Conservation (phyloP, 2,329 filamentous ascomycete genomes). For the Botrytis deweyae region DNA sequence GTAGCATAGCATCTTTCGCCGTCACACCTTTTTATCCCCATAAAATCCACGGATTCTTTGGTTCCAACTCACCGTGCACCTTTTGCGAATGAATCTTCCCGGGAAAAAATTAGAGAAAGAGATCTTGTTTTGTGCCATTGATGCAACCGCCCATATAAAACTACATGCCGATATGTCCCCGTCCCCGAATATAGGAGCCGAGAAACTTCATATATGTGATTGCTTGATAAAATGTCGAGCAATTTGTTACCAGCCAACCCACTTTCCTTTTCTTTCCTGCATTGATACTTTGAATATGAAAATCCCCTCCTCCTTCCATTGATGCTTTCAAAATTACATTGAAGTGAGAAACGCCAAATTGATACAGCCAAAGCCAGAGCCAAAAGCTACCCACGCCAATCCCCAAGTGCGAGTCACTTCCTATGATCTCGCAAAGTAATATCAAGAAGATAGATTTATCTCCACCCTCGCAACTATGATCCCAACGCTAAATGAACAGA, state of each 20-base stretch:
- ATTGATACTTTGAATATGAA: not conserved
- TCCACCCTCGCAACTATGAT: not conserved
- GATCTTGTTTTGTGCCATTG: not conserved
- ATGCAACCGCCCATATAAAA: not conserved
- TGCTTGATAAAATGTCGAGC: not conserved
- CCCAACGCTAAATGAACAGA: conserved; percentile 18
- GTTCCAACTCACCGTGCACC: not conserved
- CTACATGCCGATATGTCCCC: not conserved
- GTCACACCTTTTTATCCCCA: not conserved
- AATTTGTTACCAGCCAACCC: not conserved
- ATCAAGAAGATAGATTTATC: not conserved
- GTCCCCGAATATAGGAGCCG: not conserved
- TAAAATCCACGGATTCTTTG: not conserved
- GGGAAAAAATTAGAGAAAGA: not conserved
- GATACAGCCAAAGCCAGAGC: conserved; percentile 8
- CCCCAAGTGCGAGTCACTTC: not conserved
- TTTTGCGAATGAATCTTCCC: not conserved
- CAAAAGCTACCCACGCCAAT: conserved; percentile 9
- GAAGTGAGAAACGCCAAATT: conserved; percentile 10
- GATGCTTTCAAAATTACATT: not conserved
- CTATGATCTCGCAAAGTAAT: not conserved
- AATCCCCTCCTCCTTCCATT: conserved; percentile 3
- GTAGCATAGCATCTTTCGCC: not conserved
- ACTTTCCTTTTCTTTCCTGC: not conserved
- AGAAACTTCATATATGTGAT: not conserved